Base-by-base conservation (phyloP, 495 filamentous ascomycete genomes). In the Schizothecium vesticola region DNA sequence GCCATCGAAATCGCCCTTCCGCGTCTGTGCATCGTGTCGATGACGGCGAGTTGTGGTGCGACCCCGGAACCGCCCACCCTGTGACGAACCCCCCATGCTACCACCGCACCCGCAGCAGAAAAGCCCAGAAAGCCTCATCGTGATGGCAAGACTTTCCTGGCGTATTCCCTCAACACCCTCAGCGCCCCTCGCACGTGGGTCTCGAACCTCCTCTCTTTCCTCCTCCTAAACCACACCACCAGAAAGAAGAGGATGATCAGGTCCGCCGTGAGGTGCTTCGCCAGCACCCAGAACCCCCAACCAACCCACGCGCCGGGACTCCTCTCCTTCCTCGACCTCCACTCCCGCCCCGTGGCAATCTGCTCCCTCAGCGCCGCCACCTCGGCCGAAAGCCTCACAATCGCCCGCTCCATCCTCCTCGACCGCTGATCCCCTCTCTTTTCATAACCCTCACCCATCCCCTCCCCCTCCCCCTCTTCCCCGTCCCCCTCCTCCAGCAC, bases 301-400 rank as follows among this genome's bases (percentile, higher is more conserved):
- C 86, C 80, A 8, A 89, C 12, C 91, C 91, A 97, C n/a, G 89
- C 84, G 69, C 83, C 83, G 21, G 92, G 65, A 33, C 82, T 84
- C 26, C 81, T 83, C 56, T 86, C 83, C 64, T 85, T 84, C 55
- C 78, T 80, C 10, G 83, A 78, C 67, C 80, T 81, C 77, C 83
- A 85, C 63, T 87, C 84, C 16, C 87, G 79, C 3, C 86, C 83
- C 3, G 87, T 84, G 65, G 96, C 91, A 70, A 97, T 90, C 75
- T 97, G 92, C 78, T 99, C 95, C 24, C 95, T 85, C 70, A 97
- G 81, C n/a, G 95, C 95, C 4, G 95, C 92, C 21, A 98, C 87
- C 79, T 99, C 95, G 16, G 94, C 89, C 56, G 93, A 95, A 82
- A 99, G 89, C 72, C 91, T 91, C 56, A 94, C 90, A 65, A 98